Base-by-base conservation (phyloP, 2,329 filamentous ascomycete species). In the Sporothrix pallida region DNA sequence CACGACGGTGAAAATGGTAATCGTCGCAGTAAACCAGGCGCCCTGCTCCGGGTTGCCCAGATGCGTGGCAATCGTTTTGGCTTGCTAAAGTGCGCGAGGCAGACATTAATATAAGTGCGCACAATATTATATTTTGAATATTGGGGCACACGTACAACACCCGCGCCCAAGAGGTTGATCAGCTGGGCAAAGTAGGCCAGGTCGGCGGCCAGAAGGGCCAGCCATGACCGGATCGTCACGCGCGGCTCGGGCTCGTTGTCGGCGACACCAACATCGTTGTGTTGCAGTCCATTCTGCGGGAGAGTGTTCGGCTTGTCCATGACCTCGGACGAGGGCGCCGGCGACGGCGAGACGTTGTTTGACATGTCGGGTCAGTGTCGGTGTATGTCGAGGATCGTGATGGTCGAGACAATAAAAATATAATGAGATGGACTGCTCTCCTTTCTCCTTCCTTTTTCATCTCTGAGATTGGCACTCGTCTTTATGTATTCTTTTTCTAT, bases 161-260 rank as follows among this genome's bases (percentile, higher is more conserved):
- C 54, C 10, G 54, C 54, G 2, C 54, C 54, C 8, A 56, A n/a
- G 7, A 56, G 54, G 54, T 56, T 56, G 13, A 56, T 56, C 20
- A 56, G 13, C 54, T 56, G 54, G 20, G 54, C 54, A 56, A 56
- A 56, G 54, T 56, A 56, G 54, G 54, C 54, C 54, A 56, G 13
- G 9, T 56, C 54, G 20, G 54, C 54, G 2, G 54, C 54, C 1
- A 56, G 54, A 2, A 56, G 20, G 9, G 54, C 54, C 20, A 56
- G 54, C 54, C 54, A 56, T 13, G 54, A 56, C 13, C 54, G 9
- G 8, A 56, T 9, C 20, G 54, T 56, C 20, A 56, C 54, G 26
- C 54, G 54, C 10, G 54, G 54, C 54, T 56, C 54, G 8, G 54
- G 20, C 9, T 56, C 54, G 54, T 26, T 4, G 20, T 56, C 26